Evolutionary conservation across 2,329 filamentous ascomycete species (phyloP).

Genomic region (Aureobasidium sp.): DNA sequence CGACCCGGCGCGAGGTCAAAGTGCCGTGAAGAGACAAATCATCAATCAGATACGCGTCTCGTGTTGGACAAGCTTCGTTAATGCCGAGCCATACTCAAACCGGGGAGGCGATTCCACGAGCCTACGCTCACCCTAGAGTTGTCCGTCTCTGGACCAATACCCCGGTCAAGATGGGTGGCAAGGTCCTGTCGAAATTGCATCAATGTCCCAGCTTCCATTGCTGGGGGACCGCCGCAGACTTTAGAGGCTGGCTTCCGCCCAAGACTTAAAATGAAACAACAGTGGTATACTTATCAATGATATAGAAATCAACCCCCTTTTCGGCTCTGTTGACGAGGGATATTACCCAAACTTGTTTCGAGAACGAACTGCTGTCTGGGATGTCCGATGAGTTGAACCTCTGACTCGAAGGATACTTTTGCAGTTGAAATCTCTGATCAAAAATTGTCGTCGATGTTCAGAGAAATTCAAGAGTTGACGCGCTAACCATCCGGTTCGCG

Average conservation of each 20-base stretch:
- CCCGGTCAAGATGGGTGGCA: neutral
- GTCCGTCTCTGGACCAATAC: slow-evolving; percentile 2
- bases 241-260: slow-evolving; percentile 1
- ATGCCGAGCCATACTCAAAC: neutral
- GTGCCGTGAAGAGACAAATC: neutral
- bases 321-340: neutral
- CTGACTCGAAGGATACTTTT: neutral
- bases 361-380: too few relatives aligned
- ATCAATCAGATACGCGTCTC: neutral
- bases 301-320: neutral
- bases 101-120: neutral
- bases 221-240: neutral
- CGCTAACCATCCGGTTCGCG: slow-evolving; percentile 13
- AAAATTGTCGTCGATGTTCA: neutral
- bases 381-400: neutral
- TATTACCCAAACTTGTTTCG: neutral
- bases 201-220: neutral
- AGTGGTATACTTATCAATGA: slow-evolving; percentile 3
- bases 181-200: slow-evolving; percentile 4
- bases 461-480: neutral
- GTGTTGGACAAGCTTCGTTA: neutral
- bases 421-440: neutral
- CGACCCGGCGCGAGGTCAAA: neutral
- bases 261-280: slow-evolving; percentile 9
- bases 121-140: neutral